These are phyloP conservation scores for Trichosporon coremiiforme DNA, from an alignment of 1,284 basidiomycete genomes.

Conservation along the genomic window DNA sequence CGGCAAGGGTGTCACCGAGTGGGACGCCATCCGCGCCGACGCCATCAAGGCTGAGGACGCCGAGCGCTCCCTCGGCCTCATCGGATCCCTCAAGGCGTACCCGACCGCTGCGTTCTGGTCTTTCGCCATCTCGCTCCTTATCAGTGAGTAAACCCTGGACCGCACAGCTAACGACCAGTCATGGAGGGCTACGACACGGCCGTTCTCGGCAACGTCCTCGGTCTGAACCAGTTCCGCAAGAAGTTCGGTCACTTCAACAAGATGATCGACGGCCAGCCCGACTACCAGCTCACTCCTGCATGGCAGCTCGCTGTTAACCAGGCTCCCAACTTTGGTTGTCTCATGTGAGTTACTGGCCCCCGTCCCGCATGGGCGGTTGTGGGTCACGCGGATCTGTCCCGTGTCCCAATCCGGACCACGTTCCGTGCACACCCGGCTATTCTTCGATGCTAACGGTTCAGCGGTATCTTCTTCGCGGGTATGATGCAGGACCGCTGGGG, in stretches of 20 bases:
- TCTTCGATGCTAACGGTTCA: constrained; percentile 9
- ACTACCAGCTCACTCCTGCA: constrained; percentile 35
- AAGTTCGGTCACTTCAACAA: constrained; percentile 25
- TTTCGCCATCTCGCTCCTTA: constrained; percentile 28
- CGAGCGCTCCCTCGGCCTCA: constrained; percentile 27
- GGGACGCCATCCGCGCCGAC: constrained; percentile 23
- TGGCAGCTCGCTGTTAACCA: constrained; percentile 41
- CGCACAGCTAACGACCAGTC: constrained; percentile 6
- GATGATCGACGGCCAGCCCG: constrained; percentile 12
- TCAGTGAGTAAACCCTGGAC: constrained; percentile 18
- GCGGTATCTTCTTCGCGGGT: constrained; percentile 35
- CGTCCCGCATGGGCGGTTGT: background rate
- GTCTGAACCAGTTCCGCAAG: constrained; percentile 27
- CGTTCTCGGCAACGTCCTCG: constrained; percentile 25
- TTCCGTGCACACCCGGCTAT: background rate
- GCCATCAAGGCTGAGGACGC: constrained; percentile 30
- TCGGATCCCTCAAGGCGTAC: constrained; percentile 27
- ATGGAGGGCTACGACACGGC: constrained; percentile 28
- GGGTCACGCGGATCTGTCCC: background rate
- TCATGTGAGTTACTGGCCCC: constrained; percentile 30
- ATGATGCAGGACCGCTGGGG: constrained; percentile 37
- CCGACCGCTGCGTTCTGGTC: constrained; percentile 32
- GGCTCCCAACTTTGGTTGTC: constrained; percentile 32
- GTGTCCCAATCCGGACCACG: background rate
- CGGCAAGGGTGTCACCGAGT: constrained; percentile 1